These are phyloP conservation scores for Zea mays DNA, from an alignment of 176 grass and related monocot genomes.

Conservation along the genomic window DNA sequence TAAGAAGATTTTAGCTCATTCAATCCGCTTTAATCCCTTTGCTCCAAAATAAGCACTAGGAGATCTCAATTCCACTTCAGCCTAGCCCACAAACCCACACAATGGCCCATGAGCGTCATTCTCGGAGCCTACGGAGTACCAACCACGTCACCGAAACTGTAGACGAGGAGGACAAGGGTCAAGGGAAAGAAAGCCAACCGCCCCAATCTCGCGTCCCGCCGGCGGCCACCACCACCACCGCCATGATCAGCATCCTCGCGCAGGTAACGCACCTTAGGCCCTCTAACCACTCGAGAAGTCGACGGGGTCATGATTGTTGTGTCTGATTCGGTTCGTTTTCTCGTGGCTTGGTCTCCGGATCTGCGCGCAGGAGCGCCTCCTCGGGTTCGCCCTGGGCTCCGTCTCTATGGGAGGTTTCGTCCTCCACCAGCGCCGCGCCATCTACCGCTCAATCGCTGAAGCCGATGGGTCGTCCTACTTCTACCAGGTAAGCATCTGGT, in stretches of 20 bases:
- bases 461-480: slow-evolving; percentile 6
- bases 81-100: too few relatives aligned
- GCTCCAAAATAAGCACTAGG: too few relatives aligned
- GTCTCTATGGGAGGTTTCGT: slow-evolving; percentile 54
- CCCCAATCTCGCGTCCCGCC: slow-evolving; percentile 32
- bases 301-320: neutral
- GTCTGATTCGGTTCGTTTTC: slow-evolving; percentile 22
- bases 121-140: too few relatives aligned
- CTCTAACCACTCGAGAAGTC: neutral
- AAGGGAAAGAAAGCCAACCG: neutral
- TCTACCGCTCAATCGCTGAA: slow-evolving; percentile 49
- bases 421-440: slow-evolving; percentile 51
- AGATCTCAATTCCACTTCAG: too few relatives aligned
- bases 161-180: neutral
- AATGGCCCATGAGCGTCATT: too few relatives aligned
- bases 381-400: slow-evolving; percentile 52
- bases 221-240: slow-evolving; percentile 33
- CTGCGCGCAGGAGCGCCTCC: slow-evolving; percentile 54
- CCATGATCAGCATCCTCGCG: slow-evolving; percentile 65
- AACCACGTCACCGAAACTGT: too few relatives aligned
- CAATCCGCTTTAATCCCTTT: too few relatives aligned
- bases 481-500: slow-evolving; percentile 40
- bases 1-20: too few relatives aligned
- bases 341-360: slow-evolving; percentile 27
- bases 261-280: slow-evolving; percentile 34